Evolutionary conservation across 106 monocot genomes (phyloP), one percentile per base, ranked within the genome.

Genomic region (Dactylorhiza incarnata): DNA sequence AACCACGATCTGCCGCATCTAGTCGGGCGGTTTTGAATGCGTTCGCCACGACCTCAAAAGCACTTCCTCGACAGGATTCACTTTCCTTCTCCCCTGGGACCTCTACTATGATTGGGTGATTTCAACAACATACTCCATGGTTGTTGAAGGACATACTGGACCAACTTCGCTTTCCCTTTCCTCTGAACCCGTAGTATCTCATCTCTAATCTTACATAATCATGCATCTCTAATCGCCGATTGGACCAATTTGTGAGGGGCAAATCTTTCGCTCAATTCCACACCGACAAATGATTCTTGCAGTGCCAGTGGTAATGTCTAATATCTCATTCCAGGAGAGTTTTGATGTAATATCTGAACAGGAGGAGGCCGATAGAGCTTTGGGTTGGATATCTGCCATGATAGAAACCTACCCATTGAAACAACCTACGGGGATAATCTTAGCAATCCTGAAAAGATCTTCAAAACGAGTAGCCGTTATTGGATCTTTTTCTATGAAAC

Each of bases 351-450:
- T 19, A 9, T n/a, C 68, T 58, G 75, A 81, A 74, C 44, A 81
- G 50, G 71, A 17, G 48, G 83, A 84, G 78, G 70, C 54, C 73
- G 19, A 54, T 68, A 79, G 78, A 87, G 76, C 87, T 59, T 51
- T 95, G 44, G 83, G 74, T 20, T 85, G 84, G 77, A 80, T 90
- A 71, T 69, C 75, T 78, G 71, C 78, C 5, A 67, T 90, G 72
- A 58, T 92, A 54, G 83, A 55, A 73, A 85, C 84, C 29, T 75
- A 79, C 56, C 90, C 90, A 68, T 82, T 63, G 63, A 95, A 87
- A 84, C 80, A 92, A 44, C 95, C 95, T 19, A 92, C 95, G 61
- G 95, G 92, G 37, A 86, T 75, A 82, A 88, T 95, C 44, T 58
- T 95, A 58, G 74, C 92, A 53, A 88, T 92, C 25, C 78, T 92